phyloP scores from a whole-genome alignment of 164 flowering plant genomes.

The Buxus sempervirens region DNA sequence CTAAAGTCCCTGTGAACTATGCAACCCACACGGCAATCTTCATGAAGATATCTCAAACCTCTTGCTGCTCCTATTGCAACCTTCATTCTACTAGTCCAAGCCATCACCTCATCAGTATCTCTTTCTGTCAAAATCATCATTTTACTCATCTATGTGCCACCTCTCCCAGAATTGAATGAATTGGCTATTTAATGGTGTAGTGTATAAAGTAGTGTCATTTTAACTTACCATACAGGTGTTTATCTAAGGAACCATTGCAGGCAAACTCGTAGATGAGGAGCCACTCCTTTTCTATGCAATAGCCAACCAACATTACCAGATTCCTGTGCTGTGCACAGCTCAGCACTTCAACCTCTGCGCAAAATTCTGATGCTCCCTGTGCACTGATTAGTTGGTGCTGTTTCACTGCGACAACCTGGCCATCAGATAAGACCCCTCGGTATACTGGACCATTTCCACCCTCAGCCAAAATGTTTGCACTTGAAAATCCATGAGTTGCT shows the following conservation, averaged over 20 bases:
- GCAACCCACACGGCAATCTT: constrained; percentile 54
- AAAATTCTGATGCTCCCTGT: constrained; percentile 42
- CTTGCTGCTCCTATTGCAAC: constrained; percentile 48
- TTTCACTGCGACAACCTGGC: constrained; percentile 48
- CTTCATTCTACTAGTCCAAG: constrained; percentile 33
- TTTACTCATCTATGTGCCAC: background rate
- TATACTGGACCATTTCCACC: constrained; percentile 45
- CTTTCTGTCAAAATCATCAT: constrained; percentile 8
- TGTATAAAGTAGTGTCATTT: background rate
- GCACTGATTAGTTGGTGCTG: constrained; percentile 33
- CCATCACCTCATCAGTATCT: constrained; percentile 21
- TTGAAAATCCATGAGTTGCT: constrained; percentile 39
- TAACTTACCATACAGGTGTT: constrained; percentile 35
- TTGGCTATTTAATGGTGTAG: background rate
- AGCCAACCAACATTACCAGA: constrained; percentile 47
- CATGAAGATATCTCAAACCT: constrained; percentile 48
- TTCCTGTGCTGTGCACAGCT: constrained; percentile 54
- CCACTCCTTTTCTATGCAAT: constrained; percentile 37
- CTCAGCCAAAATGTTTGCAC: constrained; percentile 36
- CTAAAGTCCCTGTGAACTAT: constrained; percentile 46
- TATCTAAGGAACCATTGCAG: constrained; percentile 46
- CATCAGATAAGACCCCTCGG: constrained; percentile 37
- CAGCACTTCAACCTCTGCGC: constrained; percentile 40
- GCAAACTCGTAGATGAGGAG: constrained; percentile 40
- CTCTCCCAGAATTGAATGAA: background rate